These are phyloP conservation scores for Rubus idaeus DNA, from an alignment of 306 rosid genomes.

Conservation along the genomic window DNA sequence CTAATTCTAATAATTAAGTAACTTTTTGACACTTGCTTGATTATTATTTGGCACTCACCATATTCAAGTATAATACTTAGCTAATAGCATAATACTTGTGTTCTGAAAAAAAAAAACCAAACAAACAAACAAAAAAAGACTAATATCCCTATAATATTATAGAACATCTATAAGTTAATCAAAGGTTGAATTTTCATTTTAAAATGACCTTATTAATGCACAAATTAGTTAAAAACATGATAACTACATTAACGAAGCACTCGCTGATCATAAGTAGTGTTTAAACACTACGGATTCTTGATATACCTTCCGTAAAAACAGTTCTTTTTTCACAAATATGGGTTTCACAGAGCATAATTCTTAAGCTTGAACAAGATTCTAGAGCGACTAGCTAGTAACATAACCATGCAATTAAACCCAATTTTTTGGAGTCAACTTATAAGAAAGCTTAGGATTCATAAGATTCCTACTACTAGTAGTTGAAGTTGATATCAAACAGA, in stretches of 20 bases:
- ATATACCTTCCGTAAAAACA: not conserved
- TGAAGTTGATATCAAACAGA: slow-evolving; percentile 8
- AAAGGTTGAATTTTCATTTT: too few species aligned
- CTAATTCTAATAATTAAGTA: not conserved
- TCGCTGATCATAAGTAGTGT: not conserved
- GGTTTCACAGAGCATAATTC: not conserved
- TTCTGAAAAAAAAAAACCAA: not conserved
- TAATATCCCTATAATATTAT: not conserved
- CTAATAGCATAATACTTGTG: too few species aligned
- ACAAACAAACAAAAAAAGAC: too few species aligned
- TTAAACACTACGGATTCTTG: not conserved
- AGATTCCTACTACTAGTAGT: not conserved
- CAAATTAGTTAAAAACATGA: too few species aligned
- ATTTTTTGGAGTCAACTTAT: not conserved
- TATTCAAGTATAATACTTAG: too few species aligned
- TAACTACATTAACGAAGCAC: not conserved
- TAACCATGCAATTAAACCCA: slow-evolving; percentile 6
- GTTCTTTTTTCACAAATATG: not conserved
- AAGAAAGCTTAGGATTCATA: not conserved
- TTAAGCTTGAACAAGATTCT: not conserved
- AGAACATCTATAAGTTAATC: too few species aligned
- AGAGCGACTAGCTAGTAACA: not conserved
- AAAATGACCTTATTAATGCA: too few species aligned
- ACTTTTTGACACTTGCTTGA: not conserved
- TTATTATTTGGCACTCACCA: not conserved